Evolutionary conservation across 2,329 filamentous ascomycete species (phyloP), one percentile per base, ranked within the genome.

Genomic region (Neoarthrinium moseri): DNA sequence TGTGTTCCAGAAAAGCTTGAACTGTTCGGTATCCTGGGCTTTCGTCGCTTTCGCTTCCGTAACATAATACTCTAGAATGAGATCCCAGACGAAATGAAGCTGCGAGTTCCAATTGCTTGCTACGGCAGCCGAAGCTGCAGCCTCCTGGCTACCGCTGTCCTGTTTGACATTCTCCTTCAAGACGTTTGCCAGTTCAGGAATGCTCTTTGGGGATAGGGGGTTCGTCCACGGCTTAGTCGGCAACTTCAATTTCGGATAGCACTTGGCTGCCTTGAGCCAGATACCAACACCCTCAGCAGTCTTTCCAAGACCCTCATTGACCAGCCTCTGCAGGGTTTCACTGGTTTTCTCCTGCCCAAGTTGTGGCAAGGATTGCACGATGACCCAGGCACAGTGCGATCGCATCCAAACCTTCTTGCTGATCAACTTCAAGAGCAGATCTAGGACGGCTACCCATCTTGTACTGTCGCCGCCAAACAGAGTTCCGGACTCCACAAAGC

Each of bases 281-380:
- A 96, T 81, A 1, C 89, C 90, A 18, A 96, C 83, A 6, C 91
- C 92, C 63, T 97, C 92, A 0, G 91, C 86, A 0, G 91, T 92
- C 63, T 87, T 87, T 7, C 84, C 81, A 39, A 95, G 72, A 8
- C 86, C 84, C 39, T 81, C 77, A 13, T 80, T 74, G 17, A 75
- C 73, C 7, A 95, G 61, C 30, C 76, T 78, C 48, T 81, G 69
- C 27, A 95, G 70, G 0, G 86, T 83, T 21, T 73, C 67, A 57
- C 84, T 76, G 1, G 81, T 80, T 46, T 81, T 78, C 46, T 76
- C 70, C 55, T 78, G 67, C 29, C 71, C 69, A 72, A 81, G 81
- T 57, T 84, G 82, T 24, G 78, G 75, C 29, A 94, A 65, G 12
- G 86, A 83, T 59, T 90, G 83, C 35, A 87, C 85, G 21, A 96